Base-by-base conservation (phyloP, 257 asterid genomes). In the Cynanchum wilfordii region DNA sequence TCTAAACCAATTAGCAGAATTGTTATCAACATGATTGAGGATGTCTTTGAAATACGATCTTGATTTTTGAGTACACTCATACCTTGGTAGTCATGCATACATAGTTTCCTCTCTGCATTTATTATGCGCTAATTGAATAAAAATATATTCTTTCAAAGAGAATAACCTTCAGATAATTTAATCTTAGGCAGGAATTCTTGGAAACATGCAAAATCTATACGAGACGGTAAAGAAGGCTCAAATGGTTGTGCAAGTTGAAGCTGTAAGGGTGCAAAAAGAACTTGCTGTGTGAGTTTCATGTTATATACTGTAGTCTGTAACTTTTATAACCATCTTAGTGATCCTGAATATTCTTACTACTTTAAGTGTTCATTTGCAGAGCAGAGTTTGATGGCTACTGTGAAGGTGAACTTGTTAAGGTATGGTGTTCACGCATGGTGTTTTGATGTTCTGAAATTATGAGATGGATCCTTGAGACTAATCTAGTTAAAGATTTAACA, bases 161-260 rank as follows among this genome's bases (percentile, higher is more conserved):
- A 44, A 30, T 68, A 64, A 66, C 81, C 74, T 64, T 44, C 47
- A 42, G 11, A 42, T 42, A 42, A 70, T 27, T 77, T 81, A 73
- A 73, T 68, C 80, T 69, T 80, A 94, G 99, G 97, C 97, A 72
- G 99, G 99, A 77, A 80, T 94, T 59, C 68, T 94, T 7, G 99
- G 99, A 66, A 94, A 94, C 88, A 94, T 94, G 99, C 97, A 91
- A 85, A 91, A 89, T 78, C 82, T 94, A 60, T 91, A 87, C 16
- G 97, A 94, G 82, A 94, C 97, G 0, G 97, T 94, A 81, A 94
- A 94, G 88, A 94, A 91, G 85, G 99, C 99, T 13, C 97, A 94
- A 78, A 91, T 83, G 89, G 97, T 94, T 44, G 99, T 94, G 84
- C 99, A 94, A 86, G 99, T 94, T 59, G 99, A 94, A 86, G 99